A percentile compares a stretch with the other conserved stretches of the same genome.
phyloP scores from a whole-genome alignment of 768 basidiomycete genomes.

The Asterophora parasitica region DNA sequence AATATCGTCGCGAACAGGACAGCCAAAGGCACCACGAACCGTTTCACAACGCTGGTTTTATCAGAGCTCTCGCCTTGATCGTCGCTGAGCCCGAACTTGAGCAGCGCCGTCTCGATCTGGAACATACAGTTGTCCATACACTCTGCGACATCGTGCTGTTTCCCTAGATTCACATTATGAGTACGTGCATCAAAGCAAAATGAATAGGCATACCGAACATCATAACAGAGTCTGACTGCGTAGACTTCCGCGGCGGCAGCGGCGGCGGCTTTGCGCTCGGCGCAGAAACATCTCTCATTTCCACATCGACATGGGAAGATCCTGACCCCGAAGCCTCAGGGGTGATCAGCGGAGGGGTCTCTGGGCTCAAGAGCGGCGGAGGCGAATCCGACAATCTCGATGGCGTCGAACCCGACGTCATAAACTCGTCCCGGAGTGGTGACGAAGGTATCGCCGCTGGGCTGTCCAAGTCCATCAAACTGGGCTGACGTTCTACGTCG shows the following conservation, averaged over 20 bases:
- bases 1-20: not conserved
- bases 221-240: slow-evolving; percentile 72
- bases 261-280: slow-evolving; percentile 44
- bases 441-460: slow-evolving; percentile 28
- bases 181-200: not conserved
- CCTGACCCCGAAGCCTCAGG: slow-evolving; percentile 32
- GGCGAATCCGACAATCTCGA: slow-evolving; percentile 26
- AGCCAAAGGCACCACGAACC: slow-evolving; percentile 37
- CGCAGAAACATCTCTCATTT: slow-evolving; percentile 26
- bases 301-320: slow-evolving; percentile 28
- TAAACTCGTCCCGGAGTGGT: slow-evolving; percentile 30
- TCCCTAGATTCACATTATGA: slow-evolving; percentile 45
- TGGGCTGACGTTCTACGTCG: slow-evolving; percentile 28
- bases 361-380: slow-evolving; percentile 17
- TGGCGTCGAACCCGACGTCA: slow-evolving; percentile 22
- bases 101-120: slow-evolving; percentile 90
- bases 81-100: slow-evolving; percentile 58
- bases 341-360: slow-evolving; percentile 18
- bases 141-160: slow-evolving; percentile 97
- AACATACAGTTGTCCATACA: slow-evolving; percentile 99
- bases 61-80: slow-evolving; percentile 42
- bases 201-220: slow-evolving; percentile 67
- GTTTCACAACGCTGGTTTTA: slow-evolving; percentile 76
- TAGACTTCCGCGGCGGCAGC: slow-evolving; percentile 49
- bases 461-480: slow-evolving; percentile 55